Base-by-base conservation (phyloP, 768 basidiomycete genomes). In the Tricholoma terreum region DNA sequence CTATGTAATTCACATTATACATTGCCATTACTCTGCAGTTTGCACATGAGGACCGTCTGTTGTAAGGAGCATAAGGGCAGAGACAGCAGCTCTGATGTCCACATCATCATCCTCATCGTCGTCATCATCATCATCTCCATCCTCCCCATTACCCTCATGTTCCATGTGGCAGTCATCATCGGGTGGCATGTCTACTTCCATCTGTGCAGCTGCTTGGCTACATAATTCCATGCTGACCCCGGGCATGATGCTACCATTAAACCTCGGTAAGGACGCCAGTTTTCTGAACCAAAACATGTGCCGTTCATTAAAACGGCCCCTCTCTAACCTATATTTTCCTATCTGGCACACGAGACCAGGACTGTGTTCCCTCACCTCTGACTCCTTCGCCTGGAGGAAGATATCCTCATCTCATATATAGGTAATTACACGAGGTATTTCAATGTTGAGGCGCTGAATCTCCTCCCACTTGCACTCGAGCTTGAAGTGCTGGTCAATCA, bases 391-490 rank as follows among this genome's bases (percentile, higher is more conserved):
- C 21, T 42, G 31, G 27, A 54, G 34, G 27, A 49, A 54, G 3
- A 35, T 6, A 33, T 54, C 34, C 34, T 60, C 56, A 46, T 60
- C 66, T 3, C 19, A 17, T 12, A 68, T 62, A 40, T 59, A 67
- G 0, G 63, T 69, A 6, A 58, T 33, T 0, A 72, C 10, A 3
- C 61, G 53, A 0, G 11, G 36, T 14, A 71, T 58, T 55, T 72
- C 65, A 10, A 70, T 45, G 46, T 70, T 64, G 43, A 67, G 58
- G 6, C 56, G 52, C 0, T 36, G n/a, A 2, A 70, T 63, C 54
- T 70, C 69, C 55, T 72, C 69, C 0, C 51, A 9, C 0, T 69
- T 69, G 0, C 61, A 46, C 12, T 55, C 21, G 1, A 63, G 58
- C 54, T 68, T 66, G 54, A 62, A 67, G 54, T 57, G 50, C 3